Percentiles rank a stretch among this genome's conserved stretches.
Conservation (phyloP, 768 basidiomycete species). For the Suillus alpinus region DNA sequence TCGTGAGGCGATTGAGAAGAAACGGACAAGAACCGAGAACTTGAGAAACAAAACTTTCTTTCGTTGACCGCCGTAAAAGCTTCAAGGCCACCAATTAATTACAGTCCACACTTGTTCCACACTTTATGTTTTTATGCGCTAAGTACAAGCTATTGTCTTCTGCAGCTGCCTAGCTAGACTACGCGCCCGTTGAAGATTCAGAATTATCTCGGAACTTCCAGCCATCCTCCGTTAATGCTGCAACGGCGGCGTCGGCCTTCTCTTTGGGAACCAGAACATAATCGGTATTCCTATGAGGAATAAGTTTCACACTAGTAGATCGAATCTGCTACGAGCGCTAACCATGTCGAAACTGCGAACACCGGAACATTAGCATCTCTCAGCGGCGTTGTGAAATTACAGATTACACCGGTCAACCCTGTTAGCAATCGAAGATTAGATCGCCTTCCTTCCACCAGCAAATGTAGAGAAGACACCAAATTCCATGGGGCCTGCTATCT, state of each 20-base stretch:
- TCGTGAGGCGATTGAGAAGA: neutral
- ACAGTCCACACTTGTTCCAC: neutral
- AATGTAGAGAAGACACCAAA: conserved; percentile 40
- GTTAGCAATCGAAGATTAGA: neutral
- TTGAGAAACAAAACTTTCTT: neutral
- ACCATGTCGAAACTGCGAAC: conserved; percentile 67
- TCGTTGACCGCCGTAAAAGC: neutral
- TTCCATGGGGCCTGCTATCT: conserved; percentile 65
- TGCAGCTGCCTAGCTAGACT: neutral
- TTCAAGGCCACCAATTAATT: neutral
- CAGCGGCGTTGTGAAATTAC: conserved; percentile 51
- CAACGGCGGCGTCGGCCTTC: conserved; percentile 39
- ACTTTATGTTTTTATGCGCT: neutral
- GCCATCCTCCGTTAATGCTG: conserved; percentile 45
- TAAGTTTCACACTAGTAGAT: neutral
- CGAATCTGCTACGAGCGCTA: conserved; percentile 9
- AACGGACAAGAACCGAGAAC: neutral
- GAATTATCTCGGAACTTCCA: conserved; percentile 37
- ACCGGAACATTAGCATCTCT: conserved; percentile 50
- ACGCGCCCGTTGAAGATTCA: neutral
- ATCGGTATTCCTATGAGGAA: conserved; percentile 56
- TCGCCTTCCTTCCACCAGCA: neutral
- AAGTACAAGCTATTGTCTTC: neutral
- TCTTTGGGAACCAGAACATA: conserved; percentile 55
- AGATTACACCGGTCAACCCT: conserved; percentile 59